A percentile compares a stretch with the other conserved stretches of the same genome.
These are phyloP conservation scores for Apocynum venetum DNA, from an alignment of 257 asterid species.

Conservation along the genomic window DNA sequence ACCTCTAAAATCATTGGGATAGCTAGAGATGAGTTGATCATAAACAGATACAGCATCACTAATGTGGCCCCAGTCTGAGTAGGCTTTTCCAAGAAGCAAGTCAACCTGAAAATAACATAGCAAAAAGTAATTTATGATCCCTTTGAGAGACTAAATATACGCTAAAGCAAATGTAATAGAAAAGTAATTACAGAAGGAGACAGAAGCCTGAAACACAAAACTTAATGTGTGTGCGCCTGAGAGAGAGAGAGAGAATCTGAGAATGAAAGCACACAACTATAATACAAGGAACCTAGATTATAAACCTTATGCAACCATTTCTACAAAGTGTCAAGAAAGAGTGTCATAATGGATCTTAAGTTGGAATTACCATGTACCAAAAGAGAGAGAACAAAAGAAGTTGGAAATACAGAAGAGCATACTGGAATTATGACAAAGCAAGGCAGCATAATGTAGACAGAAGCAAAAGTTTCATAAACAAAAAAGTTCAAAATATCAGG, in stretches of 20 bases:
- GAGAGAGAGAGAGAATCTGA: background rate
- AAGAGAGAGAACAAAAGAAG: too few species aligned
- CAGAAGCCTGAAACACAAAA: background rate
- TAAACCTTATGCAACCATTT: background rate
- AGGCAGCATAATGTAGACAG: background rate
- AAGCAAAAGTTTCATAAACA: background rate
- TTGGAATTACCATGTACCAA: background rate
- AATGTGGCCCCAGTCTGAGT: conserved; percentile 92
- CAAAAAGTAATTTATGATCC: background rate
- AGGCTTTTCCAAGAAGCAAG: conserved; percentile 89
- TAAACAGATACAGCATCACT: conserved; percentile 87
- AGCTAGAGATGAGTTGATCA: conserved; percentile 71
- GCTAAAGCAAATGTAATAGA: background rate
- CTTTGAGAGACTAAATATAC: background rate
- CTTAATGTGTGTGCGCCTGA: background rate
- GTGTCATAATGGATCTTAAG: background rate
- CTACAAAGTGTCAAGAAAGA: background rate
- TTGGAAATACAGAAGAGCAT: background rate
- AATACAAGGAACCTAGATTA: background rate
- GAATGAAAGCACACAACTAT: background rate
- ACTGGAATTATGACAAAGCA: background rate
- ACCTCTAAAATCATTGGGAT: conserved; percentile 93
- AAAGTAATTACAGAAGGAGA: background rate
- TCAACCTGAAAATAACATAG: conserved; percentile 49
- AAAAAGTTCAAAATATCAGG: background rate